Evolutionary conservation across 495 filamentous ascomycete species (phyloP), one percentile per base, ranked within the genome.

Genomic region (Penicillium bovifimosum): DNA sequence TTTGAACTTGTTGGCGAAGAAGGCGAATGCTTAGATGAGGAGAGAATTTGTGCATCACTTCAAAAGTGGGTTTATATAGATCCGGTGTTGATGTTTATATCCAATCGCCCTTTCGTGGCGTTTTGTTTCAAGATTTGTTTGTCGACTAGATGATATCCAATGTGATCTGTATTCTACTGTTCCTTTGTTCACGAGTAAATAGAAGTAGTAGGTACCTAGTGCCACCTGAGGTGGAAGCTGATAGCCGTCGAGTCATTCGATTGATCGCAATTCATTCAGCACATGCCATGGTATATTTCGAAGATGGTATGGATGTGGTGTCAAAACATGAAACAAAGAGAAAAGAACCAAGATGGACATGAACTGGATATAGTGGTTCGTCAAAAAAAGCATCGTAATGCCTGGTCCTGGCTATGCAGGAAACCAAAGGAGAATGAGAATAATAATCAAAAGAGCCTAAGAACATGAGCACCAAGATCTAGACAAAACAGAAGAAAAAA

Each of bases 1-100:
- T 43, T 69, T 98, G 74, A 98, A 98, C 76, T 55, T 95, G 64
- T 69, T 96, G 61, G 81, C 86, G 13, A 81, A 83, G 77, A 70
- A 69, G 58, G 74, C 63, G 32, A 47, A 55, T 13, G 41, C 52
- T 13, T 47, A 61, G 32, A 58, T 54, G 48, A 33, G 28, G 9
- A 28, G 20, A 14, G 16, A 43, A 29, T 27, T 47, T 28, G 32
- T 42, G 48, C 38, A 34, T 50, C 48, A 41, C 39, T 24, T 38
- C 29, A 62, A 62, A 63, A 52, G 36, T 61, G 52, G 50, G 50
- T 54, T 56, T 13, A 26, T 29, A 4, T 53, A 47, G 49, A 49
- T 50, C 45, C 29, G 58, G 59, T 59, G 55, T 59, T 62, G 59
- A 48, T 59, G 47, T 53, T 40, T 28, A 41, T 40, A 24, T 24